These are phyloP conservation scores for Hemileccinum impolitum DNA, from an alignment of 768 basidiomycete genomes.

Conservation along the genomic window DNA sequence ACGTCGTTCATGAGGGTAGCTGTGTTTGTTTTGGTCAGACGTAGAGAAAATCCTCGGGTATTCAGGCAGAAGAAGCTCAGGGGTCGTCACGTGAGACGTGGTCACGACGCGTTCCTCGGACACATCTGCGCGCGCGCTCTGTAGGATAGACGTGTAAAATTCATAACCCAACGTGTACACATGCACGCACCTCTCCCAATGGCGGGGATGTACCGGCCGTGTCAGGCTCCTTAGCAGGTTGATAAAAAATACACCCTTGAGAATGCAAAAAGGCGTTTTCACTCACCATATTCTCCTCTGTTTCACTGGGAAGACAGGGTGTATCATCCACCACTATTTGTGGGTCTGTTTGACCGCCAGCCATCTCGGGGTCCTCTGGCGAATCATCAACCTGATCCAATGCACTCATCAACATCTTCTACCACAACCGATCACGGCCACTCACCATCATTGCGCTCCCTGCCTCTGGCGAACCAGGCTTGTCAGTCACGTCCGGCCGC, in stretches of 20 bases:
- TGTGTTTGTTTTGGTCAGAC: neutral
- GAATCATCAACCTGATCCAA: neutral
- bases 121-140: neutral
- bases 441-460: conserved; percentile 6
- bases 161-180: neutral
- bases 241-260: neutral
- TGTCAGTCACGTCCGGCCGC: neutral
- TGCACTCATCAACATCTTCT: neutral
- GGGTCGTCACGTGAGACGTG: neutral
- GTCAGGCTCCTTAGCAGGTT: neutral
- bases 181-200: neutral
- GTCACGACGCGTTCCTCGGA: neutral
- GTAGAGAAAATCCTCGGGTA: neutral
- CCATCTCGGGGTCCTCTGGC: neutral
- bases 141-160: neutral
- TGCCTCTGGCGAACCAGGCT: neutral
- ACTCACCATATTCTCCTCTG: neutral
- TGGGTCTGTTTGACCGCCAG: no score
- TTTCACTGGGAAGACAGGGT: neutral
- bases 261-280: neutral
- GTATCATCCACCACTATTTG: neutral
- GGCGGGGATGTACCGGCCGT: neutral
- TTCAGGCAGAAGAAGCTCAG: conserved; percentile 19
- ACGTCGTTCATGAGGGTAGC: neutral
- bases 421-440: neutral